A percentile compares a stretch with the other conserved stretches of the same genome.
Evolutionary conservation across 441 rosid species (phyloP).

Genomic region (Pelargonium myrrhifolium): DNA sequence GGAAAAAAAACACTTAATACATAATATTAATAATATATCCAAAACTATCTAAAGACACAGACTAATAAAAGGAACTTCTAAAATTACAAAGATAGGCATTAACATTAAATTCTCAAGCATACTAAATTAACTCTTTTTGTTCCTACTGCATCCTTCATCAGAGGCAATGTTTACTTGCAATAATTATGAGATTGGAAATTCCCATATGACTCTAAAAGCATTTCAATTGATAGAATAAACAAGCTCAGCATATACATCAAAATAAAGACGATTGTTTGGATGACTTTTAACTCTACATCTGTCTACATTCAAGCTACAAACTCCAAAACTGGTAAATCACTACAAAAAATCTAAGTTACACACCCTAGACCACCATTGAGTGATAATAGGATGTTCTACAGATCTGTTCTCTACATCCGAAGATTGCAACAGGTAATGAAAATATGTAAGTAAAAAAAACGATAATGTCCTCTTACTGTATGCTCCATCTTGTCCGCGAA

Average conservation of each 20-base stretch:
- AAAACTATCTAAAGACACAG: no score
- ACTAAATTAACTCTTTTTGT: neutral
- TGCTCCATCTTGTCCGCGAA: constrained; percentile 91
- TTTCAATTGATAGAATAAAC: neutral
- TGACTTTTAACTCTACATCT: neutral
- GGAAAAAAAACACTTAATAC: no score
- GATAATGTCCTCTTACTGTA: constrained; percentile 58
- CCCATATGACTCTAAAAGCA: neutral
- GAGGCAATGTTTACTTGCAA: neutral
- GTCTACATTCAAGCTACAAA: neutral
- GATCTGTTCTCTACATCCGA: neutral
- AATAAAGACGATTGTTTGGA: neutral
- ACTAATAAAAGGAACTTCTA: no score
- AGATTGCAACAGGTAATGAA: constrained; percentile 1
- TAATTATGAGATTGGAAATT: neutral
- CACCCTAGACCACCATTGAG: neutral
- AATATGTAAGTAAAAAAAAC: constrained; percentile 10
- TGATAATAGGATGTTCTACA: neutral
- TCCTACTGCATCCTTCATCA: neutral
- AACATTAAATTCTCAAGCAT: neutral
- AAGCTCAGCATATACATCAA: neutral
- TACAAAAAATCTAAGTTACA: neutral
- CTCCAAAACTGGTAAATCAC: constrained; percentile 1
- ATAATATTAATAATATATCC: no score
- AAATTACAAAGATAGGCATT: neutral